A percentile compares a stretch with the other conserved stretches of the same genome.
Evolutionary conservation across 192 early-diverging fungal species (phyloP).

Genomic region (Entophlyctis helioformis): DNA sequence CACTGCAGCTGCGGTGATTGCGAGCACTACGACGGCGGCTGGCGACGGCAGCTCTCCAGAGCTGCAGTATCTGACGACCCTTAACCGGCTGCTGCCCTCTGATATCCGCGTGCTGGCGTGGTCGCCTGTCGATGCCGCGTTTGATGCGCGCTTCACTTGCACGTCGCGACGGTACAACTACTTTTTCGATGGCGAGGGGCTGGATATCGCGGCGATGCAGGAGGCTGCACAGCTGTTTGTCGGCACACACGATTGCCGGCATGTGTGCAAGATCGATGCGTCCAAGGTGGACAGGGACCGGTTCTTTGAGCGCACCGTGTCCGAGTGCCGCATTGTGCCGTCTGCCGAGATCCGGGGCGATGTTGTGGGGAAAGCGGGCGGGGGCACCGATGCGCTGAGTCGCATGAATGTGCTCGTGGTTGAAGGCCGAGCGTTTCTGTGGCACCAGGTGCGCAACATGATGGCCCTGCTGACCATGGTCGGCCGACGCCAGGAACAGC

Average conservation of each 20-base stretch:
- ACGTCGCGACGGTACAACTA: conserved; percentile 78
- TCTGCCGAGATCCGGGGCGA: conserved; percentile 4
- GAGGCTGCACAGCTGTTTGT: conserved; percentile 54
- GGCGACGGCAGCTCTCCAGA: conserved; percentile 34
- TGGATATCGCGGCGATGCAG: conserved; percentile 69
- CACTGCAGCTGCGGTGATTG: too few relatives aligned
- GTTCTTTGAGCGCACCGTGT: conserved; percentile 66
- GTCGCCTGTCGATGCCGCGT: conserved; percentile 63
- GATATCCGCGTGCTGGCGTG: conserved; percentile 90
- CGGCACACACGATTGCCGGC: conserved; percentile 85
- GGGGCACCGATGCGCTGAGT: conserved; percentile 6
- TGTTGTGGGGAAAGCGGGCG: not conserved
- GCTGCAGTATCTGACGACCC: conserved; percentile 66
- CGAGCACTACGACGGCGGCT: too few relatives aligned
- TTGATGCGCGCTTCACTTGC: conserved; percentile 85
- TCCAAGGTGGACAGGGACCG: conserved; percentile 71
- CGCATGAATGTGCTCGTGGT: conserved; percentile 64
- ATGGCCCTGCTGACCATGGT: conserved; percentile 80
- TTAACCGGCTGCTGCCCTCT: conserved; percentile 74
- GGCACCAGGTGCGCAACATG: conserved; percentile 98
- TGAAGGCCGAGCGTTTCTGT: conserved; percentile 81
- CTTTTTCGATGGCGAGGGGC: conserved; percentile 58
- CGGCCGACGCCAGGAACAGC: conserved; percentile 66
- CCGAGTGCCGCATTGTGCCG: conserved; percentile 47
- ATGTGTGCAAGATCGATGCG: conserved; percentile 92